Base-by-base conservation (phyloP, 192 early-diverging fungal genomes). In the Backusella circina region DNA sequence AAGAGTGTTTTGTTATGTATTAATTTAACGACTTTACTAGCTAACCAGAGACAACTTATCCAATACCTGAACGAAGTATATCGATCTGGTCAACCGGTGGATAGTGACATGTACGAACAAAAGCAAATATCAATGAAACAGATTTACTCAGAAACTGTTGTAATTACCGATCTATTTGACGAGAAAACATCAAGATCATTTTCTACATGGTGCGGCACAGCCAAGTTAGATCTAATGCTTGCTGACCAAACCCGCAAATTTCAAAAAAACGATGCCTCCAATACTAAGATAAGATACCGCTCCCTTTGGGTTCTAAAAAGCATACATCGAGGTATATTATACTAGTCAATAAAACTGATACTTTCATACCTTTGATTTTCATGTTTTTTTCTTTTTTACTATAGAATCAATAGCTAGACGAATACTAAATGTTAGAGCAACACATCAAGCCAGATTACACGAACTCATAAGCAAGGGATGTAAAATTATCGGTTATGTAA, bases 21-120 rank as follows among this genome's bases (percentile, higher is more conserved):
- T 37, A 68, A 36, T 68, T 68, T 37, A 68, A 68, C 67, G 67
- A 68, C 35, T 68, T 37, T 68, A 68, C 35, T 68, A 68, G 67
- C 37, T 68, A 37, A 68, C 67, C 33, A 68, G 0, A 68, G 2
- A 37, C 33, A 68, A 68, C 35, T 67, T 33, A 68, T 68, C n/a
- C 67, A 68, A 68, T 68, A 68, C 35, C 13, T 68, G 67, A 68
- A 68, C 35, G 38, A 68, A 68, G 67, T 68, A 37, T 68, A 68
- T 68, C 31, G 35, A 38, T 37, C 33, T 36, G 33, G 5, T n/a
- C 67, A 68, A n/a, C 35, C 67, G 3, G 35, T 38, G 33, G n/a
- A 68, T 36, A 68, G 1, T 37, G 35, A 36, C 33, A 7, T 68
- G 32, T 68, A 38, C 13, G 35, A 68, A 16, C 67, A 68, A 38